Conservation (phyloP, 805 yeast genomes). For the Saccharomycopsis javanensis region DNA sequence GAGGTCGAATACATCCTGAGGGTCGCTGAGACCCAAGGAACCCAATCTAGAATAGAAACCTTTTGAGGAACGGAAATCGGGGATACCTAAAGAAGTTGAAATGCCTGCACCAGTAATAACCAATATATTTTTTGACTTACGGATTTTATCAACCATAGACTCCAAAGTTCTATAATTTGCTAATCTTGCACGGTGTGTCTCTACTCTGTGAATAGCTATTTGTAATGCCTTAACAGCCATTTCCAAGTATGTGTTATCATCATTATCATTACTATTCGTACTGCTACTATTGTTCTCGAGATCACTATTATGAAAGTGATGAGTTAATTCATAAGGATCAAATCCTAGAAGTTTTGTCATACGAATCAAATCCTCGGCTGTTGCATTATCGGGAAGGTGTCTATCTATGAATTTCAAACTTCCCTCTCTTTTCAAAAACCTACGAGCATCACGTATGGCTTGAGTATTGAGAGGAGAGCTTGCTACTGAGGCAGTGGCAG, state of each 20-base stretch:
- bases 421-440: conserved; percentile 51
- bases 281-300: not conserved
- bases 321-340: conserved; percentile 24
- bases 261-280: not conserved
- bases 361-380: conserved; percentile 44
- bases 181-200: conserved; percentile 45
- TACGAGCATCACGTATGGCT: conserved; percentile 37
- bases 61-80: conserved; percentile 83
- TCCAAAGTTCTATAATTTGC: conserved; percentile 47
- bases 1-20: conserved; percentile 82
- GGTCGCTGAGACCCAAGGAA: conserved; percentile 66
- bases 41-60: conserved; percentile 70
- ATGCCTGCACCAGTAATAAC: conserved; percentile 92
- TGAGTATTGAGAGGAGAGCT: conserved; percentile 30
- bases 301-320: conserved; percentile 5
- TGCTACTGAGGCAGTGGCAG: not conserved
- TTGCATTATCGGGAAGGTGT: conserved; percentile 52
- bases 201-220: conserved; percentile 55
- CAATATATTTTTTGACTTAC: conserved; percentile 49
- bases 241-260: conserved; percentile 36
- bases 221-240: conserved; percentile 44
- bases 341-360: conserved; percentile 61
- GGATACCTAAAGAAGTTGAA: conserved; percentile 81
- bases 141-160: conserved; percentile 44
- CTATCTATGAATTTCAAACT: conserved; percentile 46